phyloP scores from a whole-genome alignment of 345 rosid genomes.

The Litchi chinensis region DNA sequence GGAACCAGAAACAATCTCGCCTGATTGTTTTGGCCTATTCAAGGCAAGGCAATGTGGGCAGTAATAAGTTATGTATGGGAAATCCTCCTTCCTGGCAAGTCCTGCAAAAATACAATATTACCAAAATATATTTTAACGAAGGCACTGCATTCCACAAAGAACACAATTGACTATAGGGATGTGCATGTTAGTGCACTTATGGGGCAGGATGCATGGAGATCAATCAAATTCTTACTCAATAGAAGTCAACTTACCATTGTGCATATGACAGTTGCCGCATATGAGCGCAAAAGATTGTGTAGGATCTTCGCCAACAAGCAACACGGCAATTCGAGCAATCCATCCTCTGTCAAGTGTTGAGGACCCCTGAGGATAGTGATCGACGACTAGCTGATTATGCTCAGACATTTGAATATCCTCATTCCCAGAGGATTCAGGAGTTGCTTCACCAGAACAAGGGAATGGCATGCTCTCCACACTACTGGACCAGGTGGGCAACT shows the following conservation, averaged over 20 bases:
- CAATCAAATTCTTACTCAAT: not conserved
- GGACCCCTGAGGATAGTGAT: slow-evolving; percentile 57
- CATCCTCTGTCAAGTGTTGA: slow-evolving; percentile 67
- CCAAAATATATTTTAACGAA: not conserved
- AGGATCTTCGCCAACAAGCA: slow-evolving; percentile 94
- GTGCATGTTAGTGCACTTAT: not conserved
- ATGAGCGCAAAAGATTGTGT: slow-evolving; percentile 90
- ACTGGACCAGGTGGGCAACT: slow-evolving; percentile 42
- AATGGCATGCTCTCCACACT: slow-evolving; percentile 48
- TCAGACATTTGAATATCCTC: slow-evolving; percentile 46
- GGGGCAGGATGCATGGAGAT: not conserved
- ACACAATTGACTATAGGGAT: not conserved
- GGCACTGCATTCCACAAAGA: not conserved
- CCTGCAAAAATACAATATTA: slow-evolving; percentile 43
- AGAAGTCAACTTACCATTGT: slow-evolving; percentile 64
- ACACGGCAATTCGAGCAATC: slow-evolving; percentile 87
- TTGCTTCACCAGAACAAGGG: slow-evolving; percentile 45
- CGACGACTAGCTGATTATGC: slow-evolving; percentile 59
- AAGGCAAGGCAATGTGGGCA: slow-evolving; percentile 91
- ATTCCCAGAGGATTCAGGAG: slow-evolving; percentile 34
- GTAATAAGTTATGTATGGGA: slow-evolving; percentile 71
- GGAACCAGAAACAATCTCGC: slow-evolving; percentile 36
- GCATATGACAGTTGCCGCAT: slow-evolving; percentile 93
- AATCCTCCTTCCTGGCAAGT: slow-evolving; percentile 87
- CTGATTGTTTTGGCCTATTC: slow-evolving; percentile 62